Evolutionary conservation across 495 filamentous ascomycete genomes (phyloP), one percentile per base, ranked within the genome.

Genomic region (Neurospora tetrasperma): DNA sequence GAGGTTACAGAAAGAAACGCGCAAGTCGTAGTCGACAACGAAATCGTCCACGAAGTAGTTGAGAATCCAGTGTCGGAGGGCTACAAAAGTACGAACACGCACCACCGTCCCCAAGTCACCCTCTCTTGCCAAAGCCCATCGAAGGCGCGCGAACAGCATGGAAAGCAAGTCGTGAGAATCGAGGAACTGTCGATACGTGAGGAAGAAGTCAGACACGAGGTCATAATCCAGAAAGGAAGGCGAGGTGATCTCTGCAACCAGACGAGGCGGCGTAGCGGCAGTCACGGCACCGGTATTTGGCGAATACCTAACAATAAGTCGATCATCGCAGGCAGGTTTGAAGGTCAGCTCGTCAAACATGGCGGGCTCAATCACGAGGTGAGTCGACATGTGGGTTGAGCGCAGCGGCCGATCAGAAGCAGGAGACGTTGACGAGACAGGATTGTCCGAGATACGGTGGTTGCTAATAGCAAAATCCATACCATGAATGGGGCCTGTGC

Each of bases 21-120:
- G 90, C 9, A 99, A 84, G 69, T 89, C 84, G 75, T 92, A 90
- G 77, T 94, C 90, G n/a, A 91, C 86, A 23, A 96, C 89, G 79
- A 97, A 99, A 79, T 99, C 96, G 80, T 98, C 96, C 35, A 92
- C 86, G 77, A 98, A 98, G 79, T 98, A 99, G 78, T 99, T 99
- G 74, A 99, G 82, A 72, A 99, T 94, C 96, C 96, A 99, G 79
- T 99, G 96, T 74, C 96, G 91, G 43, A 98, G 86, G 35, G 96
- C 96, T 31, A 97, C 96, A 83, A 99, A 99, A 0, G 94, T 96
- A 69, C 96, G 90, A 69, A 99, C 96, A 69, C 93, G 88, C 23
- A 99, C 96, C 39, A 98, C 92, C 75, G 92, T 90, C 12, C 96
- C 96, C 73, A 90, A 90, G 77, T 98, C 93, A 38, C 27, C 54